Evolutionary conservation across 371 early-diverging fungal species (phyloP), one percentile per base, ranked within the genome.

Genomic region (Syncephalastrum sp.): DNA sequence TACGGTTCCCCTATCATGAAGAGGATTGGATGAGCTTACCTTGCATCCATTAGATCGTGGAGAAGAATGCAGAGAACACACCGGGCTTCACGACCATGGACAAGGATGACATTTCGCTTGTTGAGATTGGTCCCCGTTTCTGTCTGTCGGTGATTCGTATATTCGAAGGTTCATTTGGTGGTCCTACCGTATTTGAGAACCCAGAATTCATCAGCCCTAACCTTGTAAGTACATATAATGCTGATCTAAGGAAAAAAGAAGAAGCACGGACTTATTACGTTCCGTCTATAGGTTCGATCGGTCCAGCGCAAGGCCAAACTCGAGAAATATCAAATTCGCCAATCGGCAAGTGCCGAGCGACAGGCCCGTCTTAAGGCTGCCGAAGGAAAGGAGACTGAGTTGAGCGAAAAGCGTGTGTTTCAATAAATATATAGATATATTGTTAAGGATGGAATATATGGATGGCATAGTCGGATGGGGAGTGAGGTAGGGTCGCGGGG

Each of bases 61-160:
- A 82, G 59, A 82, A 84, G 70, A 79, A 78, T 54, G 59, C 68
- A 15, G 61, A 70, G 47, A 82, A 76, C 60, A 81, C 83, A 60
- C 82, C 67, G 55, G 72, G 71, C 47, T 74, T 70, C 60, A 69
- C 72, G 54, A 72, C 65, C 49, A 68, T 68, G 47, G 87, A 86
- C 60, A 82, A 89, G 55, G 83, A 75, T 6, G 91, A 91, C 54
- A 82, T 91, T 17, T 83, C 90, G 3, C 74, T 98, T 42, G 89
- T 94, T 16, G 99, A 98, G 74, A 95, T 98, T 55, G 99, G 99
- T n/a, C 99, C 99, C 41, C 90, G 99, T 16, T 96, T 97, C 79
- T 92, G 92, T 57, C 78, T 98, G 66, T 90, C 90, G 61, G 82
- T 92, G 10, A 94, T 96, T 65, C 83, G 93, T 59, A 90, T 96